Evolutionary conservation across 768 basidiomycete genomes (phyloP).

Genomic region (Termitomyces titanicus): DNA sequence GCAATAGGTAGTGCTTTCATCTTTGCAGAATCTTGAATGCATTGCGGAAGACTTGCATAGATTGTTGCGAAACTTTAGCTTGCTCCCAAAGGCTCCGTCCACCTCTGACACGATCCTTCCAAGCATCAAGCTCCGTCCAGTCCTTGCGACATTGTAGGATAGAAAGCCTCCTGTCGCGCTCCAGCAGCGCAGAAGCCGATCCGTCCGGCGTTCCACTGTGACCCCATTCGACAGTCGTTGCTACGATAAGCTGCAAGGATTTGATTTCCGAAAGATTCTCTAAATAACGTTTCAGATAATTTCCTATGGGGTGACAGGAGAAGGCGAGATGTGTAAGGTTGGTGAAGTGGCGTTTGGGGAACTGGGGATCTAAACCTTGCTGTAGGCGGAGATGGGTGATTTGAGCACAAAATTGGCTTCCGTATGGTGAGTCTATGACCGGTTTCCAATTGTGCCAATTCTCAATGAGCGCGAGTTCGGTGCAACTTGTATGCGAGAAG

Average conservation of each 20-base stretch:
- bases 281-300: constrained; percentile 8
- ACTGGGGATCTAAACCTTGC: constrained; percentile 11
- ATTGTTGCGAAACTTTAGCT: constrained; percentile 5
- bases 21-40: not conserved
- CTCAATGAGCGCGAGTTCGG: constrained; percentile 12
- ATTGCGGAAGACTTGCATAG: constrained; percentile 5
- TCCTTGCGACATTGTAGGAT: constrained; percentile 9
- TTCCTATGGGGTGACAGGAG: constrained; percentile 6
- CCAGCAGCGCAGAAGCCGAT: constrained; percentile 4
- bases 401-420: constrained; percentile 4
- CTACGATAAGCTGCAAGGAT: constrained; percentile 9
- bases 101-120: constrained; percentile 12
- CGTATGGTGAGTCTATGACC: constrained; percentile 3
- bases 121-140: constrained; percentile 11
- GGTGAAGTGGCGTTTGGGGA: constrained; percentile 10
- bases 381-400: constrained; percentile 14
- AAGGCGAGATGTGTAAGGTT: constrained; percentile 16
- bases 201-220: not conserved
- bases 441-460: constrained; percentile 9
- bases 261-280: constrained; percentile 2
- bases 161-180: constrained; percentile 10
- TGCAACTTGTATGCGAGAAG: constrained; percentile 10
- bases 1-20: not conserved
- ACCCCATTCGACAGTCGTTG: constrained; percentile 8
- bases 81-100: constrained; percentile 14